phyloP scores from a whole-genome alignment of 768 basidiomycete genomes.

The Kwoniella mangroviensis region DNA sequence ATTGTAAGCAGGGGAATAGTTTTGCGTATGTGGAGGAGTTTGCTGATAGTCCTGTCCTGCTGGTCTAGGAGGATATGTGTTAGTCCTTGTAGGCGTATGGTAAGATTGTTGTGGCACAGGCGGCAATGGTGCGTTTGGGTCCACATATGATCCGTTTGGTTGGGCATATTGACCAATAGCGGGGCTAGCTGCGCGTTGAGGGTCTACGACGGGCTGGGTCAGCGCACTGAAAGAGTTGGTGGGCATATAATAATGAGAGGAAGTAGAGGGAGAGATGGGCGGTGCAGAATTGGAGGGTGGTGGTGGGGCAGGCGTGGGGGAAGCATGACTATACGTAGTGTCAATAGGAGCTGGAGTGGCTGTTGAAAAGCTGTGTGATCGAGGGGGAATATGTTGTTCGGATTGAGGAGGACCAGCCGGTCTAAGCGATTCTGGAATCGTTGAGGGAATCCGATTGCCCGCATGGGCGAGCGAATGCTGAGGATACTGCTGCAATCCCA shows the following conservation, averaged over 20 bases:
- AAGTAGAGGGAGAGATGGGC: conserved; percentile 22
- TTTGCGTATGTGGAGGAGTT: conserved; percentile 15
- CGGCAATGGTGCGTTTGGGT: conserved; percentile 9
- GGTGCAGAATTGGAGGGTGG: conserved; percentile 44
- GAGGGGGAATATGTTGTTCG: conserved; percentile 17
- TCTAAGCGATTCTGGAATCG: conserved; percentile 32
- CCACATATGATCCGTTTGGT: conserved; percentile 12
- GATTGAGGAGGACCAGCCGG: conserved; percentile 27
- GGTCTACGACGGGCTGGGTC: conserved; percentile 21
- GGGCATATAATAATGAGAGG: conserved; percentile 32
- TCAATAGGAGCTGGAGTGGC: conserved; percentile 14
- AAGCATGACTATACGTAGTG: conserved; percentile 19
- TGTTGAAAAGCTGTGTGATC: conserved; percentile 42
- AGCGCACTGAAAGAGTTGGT: conserved; percentile 37
- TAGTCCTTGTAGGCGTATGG: conserved; percentile 7
- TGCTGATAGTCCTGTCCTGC: conserved; percentile 12
- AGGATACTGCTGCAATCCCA: background rate
- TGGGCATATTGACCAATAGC: conserved; percentile 20
- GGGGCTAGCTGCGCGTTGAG: conserved; percentile 29
- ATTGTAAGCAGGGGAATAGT: conserved; percentile 16
- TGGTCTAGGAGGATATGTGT: conserved; percentile 19
- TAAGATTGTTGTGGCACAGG: conserved; percentile 6
- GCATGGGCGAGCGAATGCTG: background rate
- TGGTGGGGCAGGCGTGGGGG: conserved; percentile 33
- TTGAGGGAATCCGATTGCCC: conserved; percentile 24